phyloP scores from a whole-genome alignment of 1,284 basidiomycete species.

The Agroathelia rolfsii region DNA sequence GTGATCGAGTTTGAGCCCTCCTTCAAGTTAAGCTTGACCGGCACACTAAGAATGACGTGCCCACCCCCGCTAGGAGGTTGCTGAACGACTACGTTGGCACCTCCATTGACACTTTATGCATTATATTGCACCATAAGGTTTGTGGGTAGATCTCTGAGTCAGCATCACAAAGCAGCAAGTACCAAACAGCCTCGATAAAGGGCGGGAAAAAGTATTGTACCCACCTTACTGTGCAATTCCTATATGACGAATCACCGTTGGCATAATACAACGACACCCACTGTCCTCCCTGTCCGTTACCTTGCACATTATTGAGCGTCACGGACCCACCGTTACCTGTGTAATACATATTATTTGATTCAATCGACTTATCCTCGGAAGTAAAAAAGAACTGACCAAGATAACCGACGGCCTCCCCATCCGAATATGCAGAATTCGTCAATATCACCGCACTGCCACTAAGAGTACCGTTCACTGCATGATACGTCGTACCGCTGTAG shows the following conservation, averaged over 20 bases:
- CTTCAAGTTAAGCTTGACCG: slow-evolving; percentile 40
- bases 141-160: too few species aligned
- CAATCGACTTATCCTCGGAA: slow-evolving; percentile 2
- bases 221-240: slow-evolving; percentile 50
- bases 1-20: slow-evolving; percentile 44
- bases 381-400: slow-evolving; percentile 27
- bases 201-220: slow-evolving; percentile 8
- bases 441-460: slow-evolving; percentile 37
- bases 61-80: slow-evolving; percentile 49
- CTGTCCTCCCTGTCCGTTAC: slow-evolving; percentile 40
- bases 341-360: not conserved
- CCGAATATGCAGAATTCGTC: slow-evolving; percentile 38
- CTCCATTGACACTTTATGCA: slow-evolving; percentile 56
- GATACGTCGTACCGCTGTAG: slow-evolving; percentile 42
- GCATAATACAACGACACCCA: slow-evolving; percentile 54
- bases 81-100: slow-evolving; percentile 37
- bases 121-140: too few species aligned
- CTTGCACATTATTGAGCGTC: slow-evolving; percentile 47
- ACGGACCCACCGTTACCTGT: slow-evolving; percentile 47
- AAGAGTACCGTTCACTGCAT: slow-evolving; percentile 44
- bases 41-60: slow-evolving; percentile 42
- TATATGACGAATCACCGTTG: slow-evolving; percentile 47
- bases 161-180: too few species aligned
- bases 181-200: too few species aligned
- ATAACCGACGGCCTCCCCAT: slow-evolving; percentile 43